These are phyloP conservation scores for Phytophthora ramorum DNA, from an alignment of 352 stramenopile species.

Conservation along the genomic window DNA sequence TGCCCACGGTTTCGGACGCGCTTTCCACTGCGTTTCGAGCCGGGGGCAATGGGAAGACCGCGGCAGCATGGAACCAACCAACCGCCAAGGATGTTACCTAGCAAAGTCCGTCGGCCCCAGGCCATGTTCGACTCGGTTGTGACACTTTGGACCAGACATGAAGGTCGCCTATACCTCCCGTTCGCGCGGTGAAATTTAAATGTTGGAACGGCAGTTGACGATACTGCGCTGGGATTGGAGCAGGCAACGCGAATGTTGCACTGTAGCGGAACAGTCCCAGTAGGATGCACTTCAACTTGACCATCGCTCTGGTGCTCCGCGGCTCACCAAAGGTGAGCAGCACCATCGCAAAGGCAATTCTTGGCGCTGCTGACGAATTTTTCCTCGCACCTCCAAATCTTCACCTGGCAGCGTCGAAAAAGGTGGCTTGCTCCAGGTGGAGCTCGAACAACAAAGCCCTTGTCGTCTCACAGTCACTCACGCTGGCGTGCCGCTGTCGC, in stretches of 20 bases:
- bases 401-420: not conserved
- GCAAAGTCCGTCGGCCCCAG: too few species aligned
- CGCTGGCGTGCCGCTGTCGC: constrained; percentile 17
- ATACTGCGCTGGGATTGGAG: constrained; percentile 2
- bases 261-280: not conserved
- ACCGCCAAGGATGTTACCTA: too few species aligned
- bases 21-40: constrained; percentile 14
- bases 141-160: constrained; percentile 31
- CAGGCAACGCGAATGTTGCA: not conserved
- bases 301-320: too few species aligned
- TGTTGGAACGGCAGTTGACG: not conserved
- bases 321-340: too few species aligned
- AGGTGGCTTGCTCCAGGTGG: not conserved
- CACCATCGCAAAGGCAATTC: too few species aligned
- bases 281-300: not conserved
- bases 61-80: constrained; percentile 2
- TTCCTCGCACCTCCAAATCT: not conserved
- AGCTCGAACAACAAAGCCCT: not conserved
- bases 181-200: constrained; percentile 25
- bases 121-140: constrained; percentile 7
- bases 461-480: constrained; percentile 12
- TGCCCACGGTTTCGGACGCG: constrained; percentile 8
- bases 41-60: not conserved
- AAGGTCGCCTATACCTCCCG: not conserved
- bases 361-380: too few species aligned